Base-by-base conservation (phyloP, 441 rosid species). In the Bocquillonia castaneifolia region DNA sequence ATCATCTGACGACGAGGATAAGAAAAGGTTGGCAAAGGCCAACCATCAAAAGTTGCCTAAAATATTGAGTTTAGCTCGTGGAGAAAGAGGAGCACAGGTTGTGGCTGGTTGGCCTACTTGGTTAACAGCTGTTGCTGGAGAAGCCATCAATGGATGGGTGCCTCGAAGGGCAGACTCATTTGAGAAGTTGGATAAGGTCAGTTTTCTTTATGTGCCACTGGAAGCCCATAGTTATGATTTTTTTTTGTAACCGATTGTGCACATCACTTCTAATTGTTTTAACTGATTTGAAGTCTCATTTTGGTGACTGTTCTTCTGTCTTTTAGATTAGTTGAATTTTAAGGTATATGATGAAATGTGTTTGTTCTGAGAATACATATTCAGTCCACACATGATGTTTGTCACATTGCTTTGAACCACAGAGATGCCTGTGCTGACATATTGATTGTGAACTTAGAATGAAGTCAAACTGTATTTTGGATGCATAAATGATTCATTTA, bases 21-120 rank as follows among this genome's bases (percentile, higher is more conserved):
- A 74, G 78, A 84, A 81, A 31, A 76, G 77, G 56, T 53, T 77
- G 25, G 47, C 74, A 3, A 79, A 78, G 60, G 23, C 75, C 26
- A 70, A 66, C 60, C 73, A 69, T 34, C 81, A 66, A 26, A 79
- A 69, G 73, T 71, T 82, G 71, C 48, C 77, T 60, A 82, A 84
- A 64, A 75, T 86, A 53, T 66, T 66, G 64, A 82, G 86, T 68
- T 61, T 86, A 70, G 29, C 78, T 26, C 78, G 67, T 61, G 92
- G 96, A 36, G 96, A 90, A 69, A 83, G 62, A 79, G 94, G 87
- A 32, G 88, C 87, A 48, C 88, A 83, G 58, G 81, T 86, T 68
- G 82, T 82, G 66, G 90, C 98, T 42, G 98, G 97, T 74, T 93
- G 98, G 98, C 98, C 98, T 59, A 76, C 94, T 69, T 93, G 98